Conservation (phyloP, 208 protist genomes). For the Crithidia brevicula region DNA sequence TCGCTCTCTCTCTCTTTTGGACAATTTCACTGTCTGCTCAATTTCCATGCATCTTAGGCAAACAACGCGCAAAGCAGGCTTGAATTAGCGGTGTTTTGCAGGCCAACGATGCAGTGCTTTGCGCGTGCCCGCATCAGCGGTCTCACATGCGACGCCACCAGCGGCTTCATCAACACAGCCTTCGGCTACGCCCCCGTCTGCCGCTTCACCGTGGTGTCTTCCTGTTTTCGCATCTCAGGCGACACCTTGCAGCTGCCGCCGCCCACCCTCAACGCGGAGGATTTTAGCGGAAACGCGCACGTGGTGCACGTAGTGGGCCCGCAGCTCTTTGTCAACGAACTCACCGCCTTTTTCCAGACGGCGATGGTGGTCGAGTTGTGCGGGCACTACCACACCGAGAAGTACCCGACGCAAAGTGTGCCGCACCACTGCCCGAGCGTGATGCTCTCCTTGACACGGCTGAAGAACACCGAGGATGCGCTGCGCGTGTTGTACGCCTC, state of each 20-base stretch:
- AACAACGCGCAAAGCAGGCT: too few species aligned
- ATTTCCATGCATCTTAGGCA: too few species aligned
- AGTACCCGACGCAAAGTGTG: too few species aligned
- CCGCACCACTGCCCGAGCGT: not conserved
- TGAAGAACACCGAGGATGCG: constrained; percentile 18
- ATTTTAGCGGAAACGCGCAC: not conserved
- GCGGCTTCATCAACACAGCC: not conserved
- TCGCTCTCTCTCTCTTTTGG: not conserved
- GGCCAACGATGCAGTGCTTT: not conserved
- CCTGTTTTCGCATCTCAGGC: not conserved
- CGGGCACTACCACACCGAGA: constrained; percentile 8
- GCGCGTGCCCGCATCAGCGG: not conserved
- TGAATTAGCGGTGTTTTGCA: too few species aligned
- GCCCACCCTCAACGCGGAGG: not conserved
- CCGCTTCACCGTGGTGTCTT: constrained; percentile 6
- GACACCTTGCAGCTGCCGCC: constrained; percentile 5
- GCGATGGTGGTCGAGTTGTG: not conserved
- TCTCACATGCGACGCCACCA: not conserved
- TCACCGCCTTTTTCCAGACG: not conserved
- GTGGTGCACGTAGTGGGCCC: constrained; percentile 4
- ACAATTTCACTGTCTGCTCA: not conserved
- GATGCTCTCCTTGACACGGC: not conserved
- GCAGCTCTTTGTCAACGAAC: not conserved
- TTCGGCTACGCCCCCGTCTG: not conserved
- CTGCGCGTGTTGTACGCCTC: constrained; percentile 11